phyloP scores from a whole-genome alignment of 2,329 filamentous ascomycete genomes.

The Graphilbum fragrans region DNA sequence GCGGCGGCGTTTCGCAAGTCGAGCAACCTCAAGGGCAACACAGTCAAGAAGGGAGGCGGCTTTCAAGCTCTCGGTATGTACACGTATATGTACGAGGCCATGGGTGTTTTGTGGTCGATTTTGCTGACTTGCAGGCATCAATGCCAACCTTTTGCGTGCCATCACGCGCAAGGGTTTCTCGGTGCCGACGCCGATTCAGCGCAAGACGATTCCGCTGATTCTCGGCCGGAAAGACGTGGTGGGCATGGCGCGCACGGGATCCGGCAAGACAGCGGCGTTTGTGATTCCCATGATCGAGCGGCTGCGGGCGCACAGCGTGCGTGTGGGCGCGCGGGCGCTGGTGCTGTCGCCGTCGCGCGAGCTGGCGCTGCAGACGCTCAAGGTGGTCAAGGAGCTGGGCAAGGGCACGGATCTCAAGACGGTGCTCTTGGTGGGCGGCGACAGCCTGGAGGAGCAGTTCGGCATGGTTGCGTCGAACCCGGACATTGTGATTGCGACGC shows the following conservation, averaged over 20 bases:
- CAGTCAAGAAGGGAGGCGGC: slow-evolving; percentile 87
- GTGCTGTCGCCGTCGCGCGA: slow-evolving; percentile 90
- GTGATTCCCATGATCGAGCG: slow-evolving; percentile 97
- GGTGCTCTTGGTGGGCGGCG: slow-evolving; percentile 86
- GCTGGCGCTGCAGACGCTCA: slow-evolving; percentile 84
- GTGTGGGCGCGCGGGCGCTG: slow-evolving; percentile 74
- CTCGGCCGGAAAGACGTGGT: slow-evolving; percentile 91
- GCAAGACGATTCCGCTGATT: slow-evolving; percentile 88
- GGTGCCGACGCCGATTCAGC: slow-evolving; percentile 92
- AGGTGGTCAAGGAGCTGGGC: slow-evolving; percentile 90
- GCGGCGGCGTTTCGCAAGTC: slow-evolving; percentile 79
- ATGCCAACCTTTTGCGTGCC: slow-evolving; percentile 71
- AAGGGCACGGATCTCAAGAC: slow-evolving; percentile 82
- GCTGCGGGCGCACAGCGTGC: slow-evolving; percentile 74
- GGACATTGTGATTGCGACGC: slow-evolving; percentile 94
- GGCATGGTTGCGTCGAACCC: slow-evolving; percentile 86
- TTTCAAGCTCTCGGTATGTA: slow-evolving; percentile 81
- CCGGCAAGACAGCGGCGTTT: slow-evolving; percentile 95
- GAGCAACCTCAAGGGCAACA: slow-evolving; percentile 69
- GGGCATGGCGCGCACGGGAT: slow-evolving; percentile 97
- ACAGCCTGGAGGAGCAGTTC: slow-evolving; percentile 93
- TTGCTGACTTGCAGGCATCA: slow-evolving; percentile 43
- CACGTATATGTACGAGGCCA: neutral
- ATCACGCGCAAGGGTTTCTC: slow-evolving; percentile 91
- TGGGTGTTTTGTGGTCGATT: neutral